A percentile compares a stretch with the other conserved stretches of the same genome.
phyloP scores from a whole-genome alignment of 768 basidiomycete species.

The Hemileccinum rubropunctum region DNA sequence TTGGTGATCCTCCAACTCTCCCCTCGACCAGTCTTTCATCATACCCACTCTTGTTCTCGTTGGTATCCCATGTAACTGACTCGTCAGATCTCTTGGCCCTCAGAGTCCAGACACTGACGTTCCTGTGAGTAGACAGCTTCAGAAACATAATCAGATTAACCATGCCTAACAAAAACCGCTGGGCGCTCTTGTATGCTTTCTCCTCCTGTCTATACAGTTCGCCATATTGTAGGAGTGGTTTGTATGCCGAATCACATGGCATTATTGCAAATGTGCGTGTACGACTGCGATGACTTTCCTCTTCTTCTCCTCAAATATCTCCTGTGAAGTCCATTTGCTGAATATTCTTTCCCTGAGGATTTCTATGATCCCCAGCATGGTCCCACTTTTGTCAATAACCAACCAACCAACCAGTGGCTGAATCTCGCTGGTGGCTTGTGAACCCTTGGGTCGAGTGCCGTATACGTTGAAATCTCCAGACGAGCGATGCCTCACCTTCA shows the following conservation, averaged over 20 bases:
- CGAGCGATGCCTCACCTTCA: background rate
- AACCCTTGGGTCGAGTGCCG: slow-evolving; percentile 67
- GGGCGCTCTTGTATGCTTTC: slow-evolving; percentile 68
- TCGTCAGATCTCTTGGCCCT: background rate
- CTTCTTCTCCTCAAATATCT: background rate
- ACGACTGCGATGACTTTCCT: background rate
- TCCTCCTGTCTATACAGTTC: slow-evolving; percentile 15
- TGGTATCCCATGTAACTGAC: background rate
- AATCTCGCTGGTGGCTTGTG: slow-evolving; percentile 79
- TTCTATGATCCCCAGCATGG: slow-evolving; percentile 72
- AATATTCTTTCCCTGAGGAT: slow-evolving; percentile 45
- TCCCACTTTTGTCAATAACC: slow-evolving; percentile 65
- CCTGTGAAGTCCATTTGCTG: background rate
- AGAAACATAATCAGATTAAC: background rate
- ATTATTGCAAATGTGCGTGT: slow-evolving; percentile 76
- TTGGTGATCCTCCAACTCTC: background rate
- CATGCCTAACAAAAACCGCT: slow-evolving; percentile 64
- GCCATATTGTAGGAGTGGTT: slow-evolving; percentile 61
- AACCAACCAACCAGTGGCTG: slow-evolving; percentile 52
- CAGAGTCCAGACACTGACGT: slow-evolving; percentile 82
- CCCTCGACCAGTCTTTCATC: background rate
- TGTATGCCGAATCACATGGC: slow-evolving; percentile 84
- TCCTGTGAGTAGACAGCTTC: slow-evolving; percentile 57
- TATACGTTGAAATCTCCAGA: too few relatives aligned
- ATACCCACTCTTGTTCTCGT: background rate